These are phyloP conservation scores for Musa schizocarpa DNA, from an alignment of 176 grass and related monocot genomes.

Conservation along the genomic window DNA sequence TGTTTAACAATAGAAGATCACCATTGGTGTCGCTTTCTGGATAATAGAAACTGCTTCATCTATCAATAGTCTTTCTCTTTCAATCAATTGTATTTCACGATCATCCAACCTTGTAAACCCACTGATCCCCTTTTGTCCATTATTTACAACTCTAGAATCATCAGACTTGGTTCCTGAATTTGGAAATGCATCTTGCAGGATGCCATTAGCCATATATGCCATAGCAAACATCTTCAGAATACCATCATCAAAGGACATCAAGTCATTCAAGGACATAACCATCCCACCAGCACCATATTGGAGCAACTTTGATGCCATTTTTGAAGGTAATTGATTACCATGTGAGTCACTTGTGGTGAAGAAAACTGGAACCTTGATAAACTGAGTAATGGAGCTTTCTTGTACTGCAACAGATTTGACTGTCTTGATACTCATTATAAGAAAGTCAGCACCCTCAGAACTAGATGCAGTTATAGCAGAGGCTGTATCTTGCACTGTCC, in stretches of 20 bases:
- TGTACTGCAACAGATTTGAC: slow-evolving; percentile 29
- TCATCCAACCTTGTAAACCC: slow-evolving; percentile 86
- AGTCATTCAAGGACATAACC: slow-evolving; percentile 49
- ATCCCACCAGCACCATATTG: slow-evolving; percentile 70
- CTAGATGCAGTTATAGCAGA: slow-evolving; percentile 64
- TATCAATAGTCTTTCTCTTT: slow-evolving; percentile 56
- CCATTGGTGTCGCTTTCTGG: slow-evolving; percentile 87
- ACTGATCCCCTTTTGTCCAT: slow-evolving; percentile 44
- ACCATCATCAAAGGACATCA: slow-evolving; percentile 36
- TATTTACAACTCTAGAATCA: slow-evolving; percentile 33
- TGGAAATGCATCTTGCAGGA: slow-evolving; percentile 31
- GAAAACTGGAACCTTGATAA: slow-evolving; percentile 81
- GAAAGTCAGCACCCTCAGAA: slow-evolving; percentile 94
- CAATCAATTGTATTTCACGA: slow-evolving; percentile 52
- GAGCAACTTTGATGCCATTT: slow-evolving; percentile 57
- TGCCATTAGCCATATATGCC: slow-evolving; percentile 22
- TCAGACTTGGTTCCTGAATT: slow-evolving; percentile 33
- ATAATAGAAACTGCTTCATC: slow-evolving; percentile 65
- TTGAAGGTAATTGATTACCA: slow-evolving; percentile 34
- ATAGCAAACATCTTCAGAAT: slow-evolving; percentile 51
- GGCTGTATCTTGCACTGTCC: slow-evolving; percentile 44
- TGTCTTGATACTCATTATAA: slow-evolving; percentile 39
- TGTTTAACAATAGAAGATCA: slow-evolving; percentile 99
- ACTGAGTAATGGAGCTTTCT: slow-evolving; percentile 28
- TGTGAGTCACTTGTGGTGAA: slow-evolving; percentile 34